Conservation (phyloP, 768 basidiomycete genomes). For the Neoboletus brunneissimus region DNA sequence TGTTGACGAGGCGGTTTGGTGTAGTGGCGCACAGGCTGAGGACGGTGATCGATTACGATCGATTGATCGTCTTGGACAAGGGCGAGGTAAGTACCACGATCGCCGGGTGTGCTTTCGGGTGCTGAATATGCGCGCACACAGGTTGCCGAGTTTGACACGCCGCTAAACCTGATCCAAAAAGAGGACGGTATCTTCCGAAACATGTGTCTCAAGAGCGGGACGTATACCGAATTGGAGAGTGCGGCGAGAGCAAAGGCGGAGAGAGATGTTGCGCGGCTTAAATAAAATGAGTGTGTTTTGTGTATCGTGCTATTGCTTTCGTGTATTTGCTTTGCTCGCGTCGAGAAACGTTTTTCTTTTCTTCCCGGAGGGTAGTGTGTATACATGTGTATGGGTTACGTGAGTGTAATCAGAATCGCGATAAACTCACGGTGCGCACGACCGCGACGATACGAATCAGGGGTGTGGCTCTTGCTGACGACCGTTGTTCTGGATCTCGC, state of each 20-base stretch:
- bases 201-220: constrained; percentile 73
- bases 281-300: no score
- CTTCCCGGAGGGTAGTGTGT: no score
- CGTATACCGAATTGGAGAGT: constrained; percentile 56
- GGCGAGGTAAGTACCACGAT: no score
- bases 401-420: no score
- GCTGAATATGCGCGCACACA: no score
- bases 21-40: constrained; percentile 66
- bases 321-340: neutral
- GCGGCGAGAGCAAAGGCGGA: constrained; percentile 47
- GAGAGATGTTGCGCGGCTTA: constrained; percentile 5
- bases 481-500: neutral
- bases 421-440: neutral
- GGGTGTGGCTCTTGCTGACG: neutral
- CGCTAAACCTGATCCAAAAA: constrained; percentile 60
- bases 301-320: neutral
- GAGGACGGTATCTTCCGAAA: constrained; percentile 62
- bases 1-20: constrained; percentile 1
- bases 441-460: neutral
- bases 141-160: constrained; percentile 71
- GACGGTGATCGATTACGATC: constrained; percentile 80
- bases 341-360: neutral
- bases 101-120: no score
- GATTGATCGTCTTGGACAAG: constrained; percentile 71
- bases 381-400: no score